Conservation (phyloP, 768 basidiomycete genomes). For the Amanita polypyramis region DNA sequence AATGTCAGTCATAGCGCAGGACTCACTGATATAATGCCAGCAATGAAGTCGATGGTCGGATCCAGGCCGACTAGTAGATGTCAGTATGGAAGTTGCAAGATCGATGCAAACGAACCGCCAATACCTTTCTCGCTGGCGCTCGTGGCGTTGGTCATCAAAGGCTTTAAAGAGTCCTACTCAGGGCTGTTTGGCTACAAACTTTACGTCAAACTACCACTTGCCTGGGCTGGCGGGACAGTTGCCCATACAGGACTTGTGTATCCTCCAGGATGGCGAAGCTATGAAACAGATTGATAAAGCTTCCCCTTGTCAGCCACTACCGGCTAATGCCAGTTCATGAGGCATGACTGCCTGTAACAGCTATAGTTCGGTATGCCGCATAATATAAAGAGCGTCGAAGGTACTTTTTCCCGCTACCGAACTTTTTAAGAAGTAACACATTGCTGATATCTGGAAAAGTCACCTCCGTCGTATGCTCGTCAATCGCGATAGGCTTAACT, state of each 20-base stretch:
- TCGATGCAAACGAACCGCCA: background rate
- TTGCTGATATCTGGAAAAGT: background rate
- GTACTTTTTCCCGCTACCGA: background rate
- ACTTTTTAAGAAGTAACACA: no score
- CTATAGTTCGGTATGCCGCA: background rate
- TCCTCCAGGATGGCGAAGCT: no score
- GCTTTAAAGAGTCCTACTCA: no score
- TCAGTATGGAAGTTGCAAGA: background rate
- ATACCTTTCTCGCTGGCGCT: background rate
- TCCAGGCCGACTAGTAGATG: constrained; percentile 26
- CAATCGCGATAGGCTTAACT: constrained; percentile 22
- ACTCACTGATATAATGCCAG: constrained; percentile 54
- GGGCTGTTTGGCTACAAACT: no score
- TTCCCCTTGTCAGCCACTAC: no score
- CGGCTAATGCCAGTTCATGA: no score
- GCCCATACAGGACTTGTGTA: no score
- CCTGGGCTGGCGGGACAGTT: no score
- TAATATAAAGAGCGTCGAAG: background rate
- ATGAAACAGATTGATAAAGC: no score
- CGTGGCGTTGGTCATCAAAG: background rate
- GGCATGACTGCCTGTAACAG: no score
- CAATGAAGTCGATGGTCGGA: constrained; percentile 67
- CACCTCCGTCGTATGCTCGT: constrained; percentile 21
- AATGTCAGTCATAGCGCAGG: background rate
- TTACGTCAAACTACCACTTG: no score